Percentiles rank a stretch among this genome's conserved stretches.
Evolutionary conservation across 2,329 filamentous ascomycete genomes (phyloP).

Genomic region (Pseudopithomyces chartarum): DNA sequence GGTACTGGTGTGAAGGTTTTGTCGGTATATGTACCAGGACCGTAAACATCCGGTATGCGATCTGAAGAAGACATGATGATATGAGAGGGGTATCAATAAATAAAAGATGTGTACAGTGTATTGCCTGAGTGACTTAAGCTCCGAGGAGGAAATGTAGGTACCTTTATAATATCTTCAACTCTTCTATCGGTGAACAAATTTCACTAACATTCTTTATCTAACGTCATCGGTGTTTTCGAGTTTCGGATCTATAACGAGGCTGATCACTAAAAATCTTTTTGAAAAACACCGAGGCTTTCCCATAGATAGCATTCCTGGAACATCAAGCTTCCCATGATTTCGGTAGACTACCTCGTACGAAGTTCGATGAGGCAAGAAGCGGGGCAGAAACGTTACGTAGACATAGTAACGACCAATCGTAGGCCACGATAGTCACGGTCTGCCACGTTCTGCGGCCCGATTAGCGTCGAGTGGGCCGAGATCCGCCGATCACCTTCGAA

Average conservation of each 20-base stretch:
- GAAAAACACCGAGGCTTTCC: too few relatives aligned
- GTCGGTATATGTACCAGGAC: constrained; percentile 50
- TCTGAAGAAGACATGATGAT: constrained; percentile 10
- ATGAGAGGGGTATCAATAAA: background rate
- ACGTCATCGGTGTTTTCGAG: too few relatives aligned
- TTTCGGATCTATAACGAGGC: too few relatives aligned
- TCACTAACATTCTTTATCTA: too few relatives aligned
- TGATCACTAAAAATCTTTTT: too few relatives aligned
- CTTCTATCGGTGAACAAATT: too few relatives aligned
- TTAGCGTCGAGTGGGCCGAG: background rate
- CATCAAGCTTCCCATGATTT: too few relatives aligned
- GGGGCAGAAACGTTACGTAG: background rate
- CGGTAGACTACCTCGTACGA: background rate
- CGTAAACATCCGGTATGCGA: constrained; percentile 35
- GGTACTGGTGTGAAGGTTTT: constrained; percentile 44
- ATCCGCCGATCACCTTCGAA: background rate
- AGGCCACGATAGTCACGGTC: background rate
- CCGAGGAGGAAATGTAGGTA: too few relatives aligned
- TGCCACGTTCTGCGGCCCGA: background rate
- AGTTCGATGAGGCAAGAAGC: background rate
- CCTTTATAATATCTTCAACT: too few relatives aligned
- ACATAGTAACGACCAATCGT: background rate
- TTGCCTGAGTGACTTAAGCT: too few relatives aligned
- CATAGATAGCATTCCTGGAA: too few relatives aligned
- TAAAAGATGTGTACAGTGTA: background rate